Evolutionary conservation across 1,284 basidiomycete species (phyloP).

Genomic region (Cerioporus squamosus): DNA sequence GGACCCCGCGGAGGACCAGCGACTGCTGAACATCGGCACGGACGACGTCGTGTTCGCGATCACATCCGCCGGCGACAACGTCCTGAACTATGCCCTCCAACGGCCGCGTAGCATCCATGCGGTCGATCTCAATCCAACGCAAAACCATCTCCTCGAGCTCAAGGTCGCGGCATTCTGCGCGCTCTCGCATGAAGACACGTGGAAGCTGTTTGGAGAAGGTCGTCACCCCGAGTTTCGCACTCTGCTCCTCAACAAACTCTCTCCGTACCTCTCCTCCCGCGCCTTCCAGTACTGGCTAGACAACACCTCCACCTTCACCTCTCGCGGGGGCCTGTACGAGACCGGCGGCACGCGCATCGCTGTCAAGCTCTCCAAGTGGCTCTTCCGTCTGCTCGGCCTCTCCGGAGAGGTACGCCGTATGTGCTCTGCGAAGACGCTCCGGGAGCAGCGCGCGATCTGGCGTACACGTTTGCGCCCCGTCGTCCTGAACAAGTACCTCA

Average conservation of each 20-base stretch:
- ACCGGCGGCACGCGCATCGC: conserved; percentile 27
- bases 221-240: conserved; percentile 21
- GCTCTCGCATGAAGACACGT: conserved; percentile 21
- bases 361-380: conserved; percentile 26
- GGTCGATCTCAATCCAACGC: conserved; percentile 27
- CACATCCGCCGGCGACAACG: conserved; percentile 28
- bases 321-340: conserved; percentile 25
- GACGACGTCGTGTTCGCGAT: conserved; percentile 30
- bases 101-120: conserved; percentile 25
- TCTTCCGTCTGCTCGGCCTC: conserved; percentile 22
- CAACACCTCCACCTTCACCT: conserved; percentile 17
- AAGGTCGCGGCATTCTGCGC: conserved; percentile 26
- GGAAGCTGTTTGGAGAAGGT: conserved; percentile 26
- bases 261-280: conserved; percentile 27
- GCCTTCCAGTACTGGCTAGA: conserved; percentile 29
- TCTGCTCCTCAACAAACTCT: conserved; percentile 22
- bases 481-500: conserved; percentile 21
- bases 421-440: conserved; percentile 18
- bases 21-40: conserved; percentile 22
- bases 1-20: conserved; percentile 28
- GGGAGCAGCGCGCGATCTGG: conserved; percentile 25
- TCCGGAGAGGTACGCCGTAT: conserved; percentile 16
- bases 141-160: conserved; percentile 29
- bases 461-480: conserved; percentile 20
- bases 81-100: conserved; percentile 24